phyloP scores from a whole-genome alignment of 306 rosid species.

The Urtica urens region DNA sequence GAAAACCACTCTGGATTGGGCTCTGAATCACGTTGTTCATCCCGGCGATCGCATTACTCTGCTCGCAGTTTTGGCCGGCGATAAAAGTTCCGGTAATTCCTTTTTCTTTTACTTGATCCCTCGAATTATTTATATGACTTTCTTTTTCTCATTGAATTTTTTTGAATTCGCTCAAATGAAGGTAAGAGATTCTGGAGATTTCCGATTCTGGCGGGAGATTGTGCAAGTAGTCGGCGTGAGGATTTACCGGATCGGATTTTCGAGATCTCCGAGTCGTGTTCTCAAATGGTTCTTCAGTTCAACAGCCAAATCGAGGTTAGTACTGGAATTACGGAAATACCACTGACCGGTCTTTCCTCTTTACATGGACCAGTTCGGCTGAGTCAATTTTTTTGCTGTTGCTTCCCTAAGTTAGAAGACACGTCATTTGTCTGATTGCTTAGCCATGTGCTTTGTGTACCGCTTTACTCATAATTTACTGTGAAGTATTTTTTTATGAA shows the following conservation, averaged over 20 bases:
- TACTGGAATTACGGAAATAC: slow-evolving; percentile 9
- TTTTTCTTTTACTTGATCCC: neutral
- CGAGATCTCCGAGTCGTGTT: slow-evolving; percentile 80
- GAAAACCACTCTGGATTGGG: slow-evolving; percentile 74
- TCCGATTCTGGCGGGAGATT: slow-evolving; percentile 50
- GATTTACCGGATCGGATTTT: slow-evolving; percentile 62
- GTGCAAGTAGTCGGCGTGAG: slow-evolving; percentile 33
- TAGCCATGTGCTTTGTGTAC: slow-evolving; percentile 10
- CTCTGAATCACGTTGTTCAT: slow-evolving; percentile 74
- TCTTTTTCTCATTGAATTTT: neutral
- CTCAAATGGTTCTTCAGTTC: slow-evolving; percentile 87
- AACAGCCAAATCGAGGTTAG: slow-evolving; percentile 75
- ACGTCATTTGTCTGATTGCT: slow-evolving; percentile 9
- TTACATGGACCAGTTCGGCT: neutral
- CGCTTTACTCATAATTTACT: neutral
- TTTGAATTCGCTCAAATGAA: slow-evolving; percentile 1
- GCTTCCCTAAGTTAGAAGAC: slow-evolving; percentile 5
- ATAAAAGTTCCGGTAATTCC: slow-evolving; percentile 42
- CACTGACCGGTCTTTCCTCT: slow-evolving; percentile 18
- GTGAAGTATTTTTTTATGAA: neutral
- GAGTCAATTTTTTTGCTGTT: neutral
- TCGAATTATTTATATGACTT: too few species aligned
- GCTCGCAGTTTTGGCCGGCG: slow-evolving; percentile 54
- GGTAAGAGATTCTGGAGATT: slow-evolving; percentile 73
- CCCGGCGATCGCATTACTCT: slow-evolving; percentile 66